A percentile compares a stretch with the other conserved stretches of the same genome.
These are phyloP conservation scores for Fusarium beomiforme DNA, from an alignment of 2,329 filamentous ascomycete genomes.

Conservation along the genomic window DNA sequence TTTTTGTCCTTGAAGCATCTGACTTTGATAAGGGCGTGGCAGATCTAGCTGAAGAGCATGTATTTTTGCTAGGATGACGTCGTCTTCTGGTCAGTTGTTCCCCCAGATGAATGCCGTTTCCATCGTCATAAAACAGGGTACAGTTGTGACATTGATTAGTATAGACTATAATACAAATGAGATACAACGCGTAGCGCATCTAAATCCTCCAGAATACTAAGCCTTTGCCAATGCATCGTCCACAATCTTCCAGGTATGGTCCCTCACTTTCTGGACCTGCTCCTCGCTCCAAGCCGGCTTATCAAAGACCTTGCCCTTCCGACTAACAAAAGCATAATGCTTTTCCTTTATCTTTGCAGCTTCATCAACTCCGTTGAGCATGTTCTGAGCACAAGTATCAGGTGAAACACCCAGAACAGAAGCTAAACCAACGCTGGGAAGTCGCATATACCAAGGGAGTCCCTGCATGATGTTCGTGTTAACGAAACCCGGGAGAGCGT, in stretches of 20 bases:
- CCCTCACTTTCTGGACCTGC: slow-evolving; percentile 41
- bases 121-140: too few relatives aligned
- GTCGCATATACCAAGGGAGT: slow-evolving; percentile 47
- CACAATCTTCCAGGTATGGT: slow-evolving; percentile 47
- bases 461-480: slow-evolving; percentile 43
- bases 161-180: background rate
- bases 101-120: too few relatives aligned
- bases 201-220: too few relatives aligned
- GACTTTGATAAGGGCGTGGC: too few relatives aligned
- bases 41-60: too few relatives aligned
- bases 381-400: slow-evolving; percentile 42
- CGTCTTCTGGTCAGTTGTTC: too few relatives aligned
- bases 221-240: slow-evolving; percentile 32
- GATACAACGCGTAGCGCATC: background rate
- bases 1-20: background rate
- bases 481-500: slow-evolving; percentile 54
- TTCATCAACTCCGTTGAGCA: slow-evolving; percentile 39
- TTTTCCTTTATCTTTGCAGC: slow-evolving; percentile 25
- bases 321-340: slow-evolving; percentile 44
- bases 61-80: too few relatives aligned
- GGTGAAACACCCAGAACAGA: slow-evolving; percentile 38
- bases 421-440: slow-evolving; percentile 6
- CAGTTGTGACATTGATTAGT: background rate
- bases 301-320: slow-evolving; percentile 41
- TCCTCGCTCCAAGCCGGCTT: slow-evolving; percentile 45